Conservation (phyloP, 148 eudicot species). For the Amaranthus cruentus region DNA sequence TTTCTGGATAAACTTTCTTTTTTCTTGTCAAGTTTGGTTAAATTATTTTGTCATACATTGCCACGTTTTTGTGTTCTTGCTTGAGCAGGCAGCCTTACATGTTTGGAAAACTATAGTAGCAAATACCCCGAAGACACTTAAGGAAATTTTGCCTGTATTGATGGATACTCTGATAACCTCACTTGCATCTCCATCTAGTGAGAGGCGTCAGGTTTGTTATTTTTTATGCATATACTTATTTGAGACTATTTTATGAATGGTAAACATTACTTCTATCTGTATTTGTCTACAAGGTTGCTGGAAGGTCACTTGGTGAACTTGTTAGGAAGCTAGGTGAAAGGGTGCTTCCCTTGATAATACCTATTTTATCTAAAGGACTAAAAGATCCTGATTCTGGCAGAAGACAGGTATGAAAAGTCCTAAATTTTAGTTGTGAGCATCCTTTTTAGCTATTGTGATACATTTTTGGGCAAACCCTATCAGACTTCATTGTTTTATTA, state of each 20-base stretch:
- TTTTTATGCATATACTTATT: neutral
- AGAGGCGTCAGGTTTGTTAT: constrained; percentile 82
- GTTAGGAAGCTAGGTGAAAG: constrained; percentile 98
- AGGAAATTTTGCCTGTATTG: constrained; percentile 96
- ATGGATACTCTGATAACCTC: constrained; percentile 86
- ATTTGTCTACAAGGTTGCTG: constrained; percentile 66
- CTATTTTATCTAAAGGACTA: constrained; percentile 77
- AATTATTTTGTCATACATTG: neutral
- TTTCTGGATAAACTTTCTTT: neutral
- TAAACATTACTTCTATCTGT: constrained; percentile 10
- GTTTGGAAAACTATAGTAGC: constrained; percentile 98
- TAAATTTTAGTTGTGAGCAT: neutral
- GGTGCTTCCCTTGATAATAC: constrained; percentile 90
- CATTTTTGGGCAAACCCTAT: neutral
- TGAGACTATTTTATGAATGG: neutral
- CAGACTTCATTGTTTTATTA: neutral
- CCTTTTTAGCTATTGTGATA: neutral
- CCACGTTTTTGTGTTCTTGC: constrained; percentile 5
- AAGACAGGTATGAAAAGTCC: constrained; percentile 69
- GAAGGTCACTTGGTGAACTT: constrained; percentile 88
- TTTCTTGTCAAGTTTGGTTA: neutral
- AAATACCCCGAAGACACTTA: constrained; percentile 94
- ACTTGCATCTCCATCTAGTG: constrained; percentile 92
- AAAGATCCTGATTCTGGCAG: constrained; percentile 69
- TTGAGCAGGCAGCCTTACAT: constrained; percentile 83